phyloP scores from a whole-genome alignment of 2,329 filamentous ascomycete species.

The Alternaria ethzedia region DNA sequence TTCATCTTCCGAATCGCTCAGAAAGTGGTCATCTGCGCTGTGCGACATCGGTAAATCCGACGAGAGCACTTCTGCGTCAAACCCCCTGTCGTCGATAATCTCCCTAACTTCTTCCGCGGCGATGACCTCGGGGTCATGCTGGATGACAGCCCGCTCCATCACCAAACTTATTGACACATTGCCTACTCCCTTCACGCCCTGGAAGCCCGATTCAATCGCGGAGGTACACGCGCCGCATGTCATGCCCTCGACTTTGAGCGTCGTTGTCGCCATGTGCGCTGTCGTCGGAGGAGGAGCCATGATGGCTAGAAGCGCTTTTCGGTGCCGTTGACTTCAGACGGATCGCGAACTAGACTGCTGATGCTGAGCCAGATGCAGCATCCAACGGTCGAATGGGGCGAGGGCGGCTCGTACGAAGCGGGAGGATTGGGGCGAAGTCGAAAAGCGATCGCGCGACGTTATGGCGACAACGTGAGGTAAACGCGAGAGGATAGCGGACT shows the following conservation, averaged over 20 bases:
- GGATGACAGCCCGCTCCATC: slow-evolving; percentile 93
- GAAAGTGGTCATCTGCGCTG: slow-evolving; percentile 43
- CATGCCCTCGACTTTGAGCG: slow-evolving; percentile 86
- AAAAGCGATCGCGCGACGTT: slow-evolving; percentile 4
- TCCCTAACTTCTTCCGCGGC: slow-evolving; percentile 78
- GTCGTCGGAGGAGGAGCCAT: slow-evolving; percentile 36
- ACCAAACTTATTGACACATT: slow-evolving; percentile 91
- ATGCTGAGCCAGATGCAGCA: not conserved
- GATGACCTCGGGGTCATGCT: slow-evolving; percentile 80
- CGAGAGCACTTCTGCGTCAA: slow-evolving; percentile 87
- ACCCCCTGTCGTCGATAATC: slow-evolving; percentile 89
- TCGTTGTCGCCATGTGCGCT: slow-evolving; percentile 80
- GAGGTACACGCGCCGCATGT: slow-evolving; percentile 93
- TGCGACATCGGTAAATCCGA: slow-evolving; percentile 71
- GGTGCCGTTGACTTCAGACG: slow-evolving; percentile 1
- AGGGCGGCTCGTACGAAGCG: slow-evolving; percentile 21
- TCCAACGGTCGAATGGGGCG: slow-evolving; percentile 22
- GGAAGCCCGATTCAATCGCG: slow-evolving; percentile 91
- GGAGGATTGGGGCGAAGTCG: slow-evolving; percentile 9
- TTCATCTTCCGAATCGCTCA: slow-evolving; percentile 46
- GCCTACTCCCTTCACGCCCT: slow-evolving; percentile 78
- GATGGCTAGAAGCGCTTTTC: slow-evolving; percentile 8
- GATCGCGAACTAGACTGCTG: slow-evolving; percentile 1
- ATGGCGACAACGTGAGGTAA: slow-evolving; percentile 18
- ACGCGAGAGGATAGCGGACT: slow-evolving; percentile 6